A percentile compares a stretch with the other conserved stretches of the same genome.
Evolutionary conservation across 495 filamentous ascomycete genomes (phyloP).

Genomic region (Hypoxylon cercidicola): DNA sequence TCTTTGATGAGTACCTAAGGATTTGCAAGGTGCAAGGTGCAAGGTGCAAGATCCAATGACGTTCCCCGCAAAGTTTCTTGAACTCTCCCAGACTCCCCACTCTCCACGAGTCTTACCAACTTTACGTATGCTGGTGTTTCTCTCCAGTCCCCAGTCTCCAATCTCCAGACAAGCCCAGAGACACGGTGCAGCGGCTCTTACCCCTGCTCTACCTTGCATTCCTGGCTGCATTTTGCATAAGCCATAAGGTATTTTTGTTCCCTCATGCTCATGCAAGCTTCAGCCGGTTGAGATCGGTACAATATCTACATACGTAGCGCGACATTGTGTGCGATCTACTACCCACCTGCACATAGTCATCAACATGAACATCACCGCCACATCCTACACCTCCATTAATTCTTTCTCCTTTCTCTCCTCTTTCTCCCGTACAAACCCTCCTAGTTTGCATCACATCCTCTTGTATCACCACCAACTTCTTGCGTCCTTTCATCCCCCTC

Average conservation of each 20-base stretch:
- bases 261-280: slow-evolving; percentile 28
- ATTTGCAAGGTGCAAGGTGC: too few relatives aligned
- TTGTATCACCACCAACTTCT: slow-evolving; percentile 14
- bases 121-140: background rate
- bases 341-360: slow-evolving; percentile 9
- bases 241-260: slow-evolving; percentile 8
- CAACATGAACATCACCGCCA: slow-evolving; percentile 38
- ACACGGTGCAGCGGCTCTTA: slow-evolving; percentile 34
- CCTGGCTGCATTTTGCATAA: slow-evolving; percentile 28
- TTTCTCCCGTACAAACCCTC: slow-evolving; percentile 24
- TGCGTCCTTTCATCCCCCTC: slow-evolving; percentile 13
- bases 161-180: slow-evolving; percentile 10
- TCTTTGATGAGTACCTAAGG: background rate
- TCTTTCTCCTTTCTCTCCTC: slow-evolving; percentile 32
- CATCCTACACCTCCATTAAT: slow-evolving; percentile 8
- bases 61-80: slow-evolving; percentile 30
- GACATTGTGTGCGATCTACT: slow-evolving; percentile 39
- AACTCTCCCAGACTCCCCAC: too few relatives aligned
- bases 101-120: slow-evolving; percentile 33
- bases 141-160: too few relatives aligned
- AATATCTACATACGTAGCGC: slow-evolving; percentile 29
- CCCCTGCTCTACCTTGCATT: slow-evolving; percentile 23
- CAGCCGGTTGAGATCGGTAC: slow-evolving; percentile 40
- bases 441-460: slow-evolving; percentile 1
- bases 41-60: slow-evolving; percentile 14